Conservation (phyloP, 805 yeast genomes). For the Candida xiaguanensis region DNA sequence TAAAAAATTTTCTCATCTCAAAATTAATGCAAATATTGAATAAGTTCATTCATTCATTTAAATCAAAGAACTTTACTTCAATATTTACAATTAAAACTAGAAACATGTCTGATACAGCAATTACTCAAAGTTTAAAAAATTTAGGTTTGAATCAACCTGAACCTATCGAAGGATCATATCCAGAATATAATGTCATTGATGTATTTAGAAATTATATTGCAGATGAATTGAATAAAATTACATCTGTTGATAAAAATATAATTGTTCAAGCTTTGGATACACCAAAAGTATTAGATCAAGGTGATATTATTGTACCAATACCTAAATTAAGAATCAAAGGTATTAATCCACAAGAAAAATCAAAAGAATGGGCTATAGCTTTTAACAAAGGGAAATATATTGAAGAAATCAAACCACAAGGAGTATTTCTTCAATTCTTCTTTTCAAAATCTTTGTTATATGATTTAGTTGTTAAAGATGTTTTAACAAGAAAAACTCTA, state of each 20-base stretch:
- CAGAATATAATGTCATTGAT: slow-evolving; percentile 79
- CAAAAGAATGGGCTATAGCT: slow-evolving; percentile 66
- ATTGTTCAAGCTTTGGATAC: slow-evolving; percentile 86
- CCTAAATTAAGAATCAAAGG: slow-evolving; percentile 82
- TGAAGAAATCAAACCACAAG: slow-evolving; percentile 72
- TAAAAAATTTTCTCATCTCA: slow-evolving; percentile 5
- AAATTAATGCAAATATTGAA: slow-evolving; percentile 5
- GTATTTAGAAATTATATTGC: slow-evolving; percentile 87
- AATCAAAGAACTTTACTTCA: slow-evolving; percentile 2
- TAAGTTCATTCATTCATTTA: neutral
- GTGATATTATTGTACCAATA: slow-evolving; percentile 87
- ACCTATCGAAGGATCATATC: slow-evolving; percentile 54
- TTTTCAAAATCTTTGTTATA: slow-evolving; percentile 65
- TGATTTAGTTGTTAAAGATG: slow-evolving; percentile 65
- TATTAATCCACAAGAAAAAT: slow-evolving; percentile 74
- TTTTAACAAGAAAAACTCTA: slow-evolving; percentile 52
- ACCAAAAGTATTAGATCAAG: slow-evolving; percentile 81
- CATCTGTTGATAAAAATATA: slow-evolving; percentile 65
- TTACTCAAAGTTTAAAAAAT: slow-evolving; percentile 30
- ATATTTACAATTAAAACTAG: slow-evolving; percentile 1
- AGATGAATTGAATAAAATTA: slow-evolving; percentile 65
- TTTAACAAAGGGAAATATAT: slow-evolving; percentile 74
- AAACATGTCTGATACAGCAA: slow-evolving; percentile 17
- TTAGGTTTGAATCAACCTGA: slow-evolving; percentile 42
- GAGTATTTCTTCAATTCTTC: slow-evolving; percentile 88